phyloP scores from a whole-genome alignment of 2,329 filamentous ascomycete species.

The Diaporthe sp. region DNA sequence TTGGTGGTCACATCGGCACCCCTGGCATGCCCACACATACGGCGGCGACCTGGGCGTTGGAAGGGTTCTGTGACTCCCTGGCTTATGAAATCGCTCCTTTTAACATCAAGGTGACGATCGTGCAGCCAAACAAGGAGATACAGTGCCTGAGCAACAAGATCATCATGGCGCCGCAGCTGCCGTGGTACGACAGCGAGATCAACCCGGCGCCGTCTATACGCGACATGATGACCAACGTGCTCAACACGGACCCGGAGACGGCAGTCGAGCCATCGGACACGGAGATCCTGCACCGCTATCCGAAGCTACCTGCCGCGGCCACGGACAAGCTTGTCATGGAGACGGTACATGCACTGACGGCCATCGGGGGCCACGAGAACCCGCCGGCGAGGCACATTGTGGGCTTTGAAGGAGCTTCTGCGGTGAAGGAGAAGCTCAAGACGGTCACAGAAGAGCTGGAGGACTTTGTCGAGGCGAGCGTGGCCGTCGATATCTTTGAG shows the following conservation, averaged over 20 bases:
- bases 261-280: slow-evolving; percentile 47
- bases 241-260: slow-evolving; percentile 81
- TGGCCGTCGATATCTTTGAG: slow-evolving; percentile 81
- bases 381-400: slow-evolving; percentile 95
- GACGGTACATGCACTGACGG: slow-evolving; percentile 89
- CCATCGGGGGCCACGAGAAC: slow-evolving; percentile 95
- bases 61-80: slow-evolving; percentile 94
- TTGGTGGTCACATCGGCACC: slow-evolving; percentile 91
- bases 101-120: slow-evolving; percentile 94
- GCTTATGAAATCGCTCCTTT: slow-evolving; percentile 97
- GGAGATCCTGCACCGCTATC: slow-evolving; percentile 75
- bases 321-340: slow-evolving; percentile 83
- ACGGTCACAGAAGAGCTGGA: slow-evolving; percentile 96
- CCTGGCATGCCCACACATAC: slow-evolving; percentile 92
- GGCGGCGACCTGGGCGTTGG: slow-evolving; percentile 92
- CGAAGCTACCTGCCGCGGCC: slow-evolving; percentile 74
- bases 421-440: slow-evolving; percentile 95
- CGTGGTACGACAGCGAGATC: slow-evolving; percentile 69
- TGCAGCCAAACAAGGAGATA: slow-evolving; percentile 95
- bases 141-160: slow-evolving; percentile 88
- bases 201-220: slow-evolving; percentile 84
- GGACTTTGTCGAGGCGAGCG: slow-evolving; percentile 92
- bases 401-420: slow-evolving; percentile 85
- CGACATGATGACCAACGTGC: slow-evolving; percentile 82
- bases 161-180: slow-evolving; percentile 82